Conservation (phyloP, 139 green algal species). For the Closterium sp. region DNA sequence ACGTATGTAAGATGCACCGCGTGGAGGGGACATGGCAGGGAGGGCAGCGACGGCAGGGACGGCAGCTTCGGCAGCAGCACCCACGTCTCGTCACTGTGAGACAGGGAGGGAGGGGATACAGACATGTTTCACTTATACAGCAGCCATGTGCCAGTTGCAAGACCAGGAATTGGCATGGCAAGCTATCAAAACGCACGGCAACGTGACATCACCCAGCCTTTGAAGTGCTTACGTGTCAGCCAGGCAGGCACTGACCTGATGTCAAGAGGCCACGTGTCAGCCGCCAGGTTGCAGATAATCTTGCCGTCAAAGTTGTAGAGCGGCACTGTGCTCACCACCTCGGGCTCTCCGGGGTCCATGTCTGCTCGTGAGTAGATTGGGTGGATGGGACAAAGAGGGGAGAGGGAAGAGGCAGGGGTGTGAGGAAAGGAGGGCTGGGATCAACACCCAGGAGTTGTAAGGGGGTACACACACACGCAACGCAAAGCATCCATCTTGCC, state of each 20-base stretch:
- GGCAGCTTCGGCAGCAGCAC: neutral
- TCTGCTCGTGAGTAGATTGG: neutral
- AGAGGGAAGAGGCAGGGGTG: no score
- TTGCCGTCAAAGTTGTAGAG: neutral
- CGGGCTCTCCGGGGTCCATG: neutral
- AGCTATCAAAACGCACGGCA: no score
- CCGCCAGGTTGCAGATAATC: neutral
- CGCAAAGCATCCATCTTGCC: no score
- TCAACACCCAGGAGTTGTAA: no score
- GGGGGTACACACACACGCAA: no score
- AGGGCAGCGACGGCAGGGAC: neutral
- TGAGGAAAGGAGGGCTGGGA: no score
- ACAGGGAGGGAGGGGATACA: neutral
- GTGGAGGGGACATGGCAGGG: no score
- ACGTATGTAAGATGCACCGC: neutral
- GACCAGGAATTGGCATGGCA: no score
- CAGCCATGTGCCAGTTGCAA: neutral
- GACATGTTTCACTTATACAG: neutral
- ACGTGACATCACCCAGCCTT: no score
- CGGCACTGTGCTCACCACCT: neutral
- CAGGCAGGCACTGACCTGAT: neutral
- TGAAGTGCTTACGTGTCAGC: no score
- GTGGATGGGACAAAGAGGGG: no score
- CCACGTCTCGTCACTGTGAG: neutral
- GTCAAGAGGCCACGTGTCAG: neutral